Evolutionary conservation across 148 eudicot species (phyloP).

Genomic region (Diospyros kaki): DNA sequence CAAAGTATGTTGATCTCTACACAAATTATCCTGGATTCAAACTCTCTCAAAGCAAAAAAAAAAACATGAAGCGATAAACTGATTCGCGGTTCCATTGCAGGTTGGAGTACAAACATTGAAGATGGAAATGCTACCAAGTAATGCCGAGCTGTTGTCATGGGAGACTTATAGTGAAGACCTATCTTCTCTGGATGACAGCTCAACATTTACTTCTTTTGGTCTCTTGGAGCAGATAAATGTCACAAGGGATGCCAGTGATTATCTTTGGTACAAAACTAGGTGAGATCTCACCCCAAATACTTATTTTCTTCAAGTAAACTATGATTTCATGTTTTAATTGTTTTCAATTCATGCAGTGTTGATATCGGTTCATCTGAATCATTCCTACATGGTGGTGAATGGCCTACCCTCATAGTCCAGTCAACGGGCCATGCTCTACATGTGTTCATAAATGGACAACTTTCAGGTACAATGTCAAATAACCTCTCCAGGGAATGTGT

Average conservation of each 20-base stretch:
- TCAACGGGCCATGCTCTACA: constrained; percentile 86
- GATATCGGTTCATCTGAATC: constrained; percentile 69
- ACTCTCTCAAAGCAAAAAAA: too few relatives aligned
- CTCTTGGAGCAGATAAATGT: constrained; percentile 88
- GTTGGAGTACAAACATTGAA: constrained; percentile 85
- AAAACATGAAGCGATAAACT: neutral
- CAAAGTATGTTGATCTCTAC: constrained; percentile 41
- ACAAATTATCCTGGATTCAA: neutral
- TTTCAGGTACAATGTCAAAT: constrained; percentile 47
- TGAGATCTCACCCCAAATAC: constrained; percentile 14
- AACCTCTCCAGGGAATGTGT: neutral
- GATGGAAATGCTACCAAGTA: constrained; percentile 67
- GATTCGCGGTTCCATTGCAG: constrained; percentile 25
- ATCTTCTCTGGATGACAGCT: constrained; percentile 46
- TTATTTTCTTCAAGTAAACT: too few relatives aligned
- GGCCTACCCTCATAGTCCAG: constrained; percentile 67
- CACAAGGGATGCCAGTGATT: constrained; percentile 84
- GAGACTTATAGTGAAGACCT: constrained; percentile 78
- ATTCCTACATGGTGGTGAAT: constrained; percentile 62
- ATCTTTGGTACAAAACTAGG: constrained; percentile 96
- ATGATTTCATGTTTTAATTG: neutral
- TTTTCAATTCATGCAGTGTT: constrained; percentile 40
- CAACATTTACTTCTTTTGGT: constrained; percentile 56
- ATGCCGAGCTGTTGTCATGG: constrained; percentile 54
- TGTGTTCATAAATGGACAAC: constrained; percentile 79